These are phyloP conservation scores for Amylocystis lapponica DNA, from an alignment of 768 basidiomycete genomes.

Conservation along the genomic window DNA sequence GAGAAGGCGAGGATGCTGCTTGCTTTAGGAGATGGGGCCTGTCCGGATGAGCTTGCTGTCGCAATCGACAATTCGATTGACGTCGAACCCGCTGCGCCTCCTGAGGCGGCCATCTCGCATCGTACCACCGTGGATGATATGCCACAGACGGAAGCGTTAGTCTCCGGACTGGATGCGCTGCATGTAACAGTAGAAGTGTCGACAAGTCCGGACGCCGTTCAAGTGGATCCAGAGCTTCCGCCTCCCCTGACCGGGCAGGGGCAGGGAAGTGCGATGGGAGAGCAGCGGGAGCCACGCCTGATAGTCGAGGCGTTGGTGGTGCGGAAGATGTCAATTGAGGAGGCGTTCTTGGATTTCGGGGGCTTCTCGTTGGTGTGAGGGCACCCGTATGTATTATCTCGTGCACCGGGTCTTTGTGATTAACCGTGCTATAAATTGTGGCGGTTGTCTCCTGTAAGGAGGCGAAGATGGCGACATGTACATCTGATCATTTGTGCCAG, in stretches of 20 bases:
- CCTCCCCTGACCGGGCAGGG: slow-evolving; percentile 5
- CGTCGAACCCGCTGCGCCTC: no score
- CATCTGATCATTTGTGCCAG: neutral
- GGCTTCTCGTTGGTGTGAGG: slow-evolving; percentile 16
- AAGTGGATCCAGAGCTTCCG: slow-evolving; percentile 1
- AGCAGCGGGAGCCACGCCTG: slow-evolving; percentile 44
- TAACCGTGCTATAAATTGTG: neutral
- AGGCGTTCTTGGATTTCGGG: slow-evolving; percentile 70
- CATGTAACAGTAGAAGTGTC: slow-evolving; percentile 26
- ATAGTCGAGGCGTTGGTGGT: slow-evolving; percentile 82
- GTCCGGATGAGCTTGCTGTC: no score
- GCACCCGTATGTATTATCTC: neutral
- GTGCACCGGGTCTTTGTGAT: neutral
- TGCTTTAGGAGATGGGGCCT: slow-evolving; percentile 7
- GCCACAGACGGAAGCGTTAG: slow-evolving; percentile 24
- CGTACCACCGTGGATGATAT: neutral
- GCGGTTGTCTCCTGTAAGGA: no score
- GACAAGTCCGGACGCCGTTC: slow-evolving; percentile 1
- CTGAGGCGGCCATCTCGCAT: neutral
- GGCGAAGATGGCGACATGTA: no score
- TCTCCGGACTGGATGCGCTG: slow-evolving; percentile 27
- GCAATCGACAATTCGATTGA: no score
- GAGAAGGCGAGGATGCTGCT: slow-evolving; percentile 29
- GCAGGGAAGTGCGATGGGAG: slow-evolving; percentile 11
- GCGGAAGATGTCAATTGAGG: slow-evolving; percentile 69